A percentile compares a stretch with the other conserved stretches of the same genome.
Conservation (phyloP, 73 alveolate genomes). For the Tetrahymena thermophila region DNA sequence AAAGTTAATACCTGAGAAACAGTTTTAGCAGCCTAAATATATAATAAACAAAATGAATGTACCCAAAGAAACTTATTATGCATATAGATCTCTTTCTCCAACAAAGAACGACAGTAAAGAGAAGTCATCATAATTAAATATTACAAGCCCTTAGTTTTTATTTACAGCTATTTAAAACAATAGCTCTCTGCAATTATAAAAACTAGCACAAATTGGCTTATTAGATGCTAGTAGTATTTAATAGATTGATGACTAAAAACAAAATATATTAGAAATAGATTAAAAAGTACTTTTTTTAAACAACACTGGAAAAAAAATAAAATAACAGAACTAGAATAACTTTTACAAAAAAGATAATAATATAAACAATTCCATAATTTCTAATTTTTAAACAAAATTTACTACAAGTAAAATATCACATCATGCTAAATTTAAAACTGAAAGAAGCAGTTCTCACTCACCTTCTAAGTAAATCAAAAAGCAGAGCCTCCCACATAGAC, state of each 20-base stretch:
- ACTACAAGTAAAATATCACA: not conserved
- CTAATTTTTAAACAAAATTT: not conserved
- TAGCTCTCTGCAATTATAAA: not conserved
- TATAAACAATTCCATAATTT: not conserved
- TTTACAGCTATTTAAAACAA: not conserved
- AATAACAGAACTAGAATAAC: not conserved
- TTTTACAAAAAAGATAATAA: not conserved
- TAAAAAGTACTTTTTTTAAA: not conserved
- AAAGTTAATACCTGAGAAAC: not conserved
- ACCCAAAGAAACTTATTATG: not conserved
- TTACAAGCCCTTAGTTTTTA: not conserved
- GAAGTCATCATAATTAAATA: not conserved
- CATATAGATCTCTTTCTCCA: not conserved
- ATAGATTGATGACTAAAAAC: not conserved
- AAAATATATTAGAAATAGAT: not conserved
- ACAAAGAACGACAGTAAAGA: not conserved
- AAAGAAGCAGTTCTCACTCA: not conserved
- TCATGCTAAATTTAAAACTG: not conserved
- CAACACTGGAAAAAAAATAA: not conserved
- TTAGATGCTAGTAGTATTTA: not conserved
- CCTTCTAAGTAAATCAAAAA: not conserved
- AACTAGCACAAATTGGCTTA: not conserved
- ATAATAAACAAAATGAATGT: not conserved
- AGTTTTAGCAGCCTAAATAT: not conserved
- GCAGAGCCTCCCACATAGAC: not conserved